Evolutionary conservation across 2,329 filamentous ascomycete genomes (phyloP).

Genomic region (Aurifilum marmelostoma): DNA sequence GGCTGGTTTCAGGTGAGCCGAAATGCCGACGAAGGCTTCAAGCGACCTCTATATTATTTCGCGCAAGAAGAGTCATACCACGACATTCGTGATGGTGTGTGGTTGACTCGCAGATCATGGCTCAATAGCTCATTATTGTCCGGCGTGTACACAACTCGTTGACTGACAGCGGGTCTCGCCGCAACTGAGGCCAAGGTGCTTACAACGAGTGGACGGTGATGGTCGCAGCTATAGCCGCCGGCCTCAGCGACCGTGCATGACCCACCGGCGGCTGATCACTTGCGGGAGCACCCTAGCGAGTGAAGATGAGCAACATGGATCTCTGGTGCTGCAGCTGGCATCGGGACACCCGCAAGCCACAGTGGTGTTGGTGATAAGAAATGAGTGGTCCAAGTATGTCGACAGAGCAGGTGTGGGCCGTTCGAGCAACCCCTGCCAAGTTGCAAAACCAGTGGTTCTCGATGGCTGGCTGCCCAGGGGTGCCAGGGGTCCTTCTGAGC

Average conservation of each 20-base stretch:
- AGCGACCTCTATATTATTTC: constrained; percentile 10
- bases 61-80: background rate
- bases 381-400: constrained; percentile 7
- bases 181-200: constrained; percentile 7
- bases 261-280: constrained; percentile 5
- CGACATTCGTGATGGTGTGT: background rate
- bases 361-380: background rate
- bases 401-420: constrained; percentile 1
- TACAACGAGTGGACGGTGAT: constrained; percentile 2
- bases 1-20: constrained; percentile 16
- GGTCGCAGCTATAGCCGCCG: constrained; percentile 9
- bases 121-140: background rate
- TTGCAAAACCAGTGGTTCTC: constrained; percentile 12
- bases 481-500: background rate
- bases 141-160: background rate
- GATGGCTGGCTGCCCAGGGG: background rate
- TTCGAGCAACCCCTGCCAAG: constrained; percentile 13
- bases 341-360: background rate
- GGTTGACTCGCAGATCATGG: constrained; percentile 1
- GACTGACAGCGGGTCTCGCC: constrained; percentile 7
- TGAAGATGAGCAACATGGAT: background rate
- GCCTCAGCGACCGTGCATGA: constrained; percentile 7
- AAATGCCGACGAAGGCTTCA: background rate
- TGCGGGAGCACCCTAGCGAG: constrained; percentile 8
- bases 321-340: background rate